Conservation (phyloP, 164 flowering plant genomes). For the Macadamia integrifolia region DNA sequence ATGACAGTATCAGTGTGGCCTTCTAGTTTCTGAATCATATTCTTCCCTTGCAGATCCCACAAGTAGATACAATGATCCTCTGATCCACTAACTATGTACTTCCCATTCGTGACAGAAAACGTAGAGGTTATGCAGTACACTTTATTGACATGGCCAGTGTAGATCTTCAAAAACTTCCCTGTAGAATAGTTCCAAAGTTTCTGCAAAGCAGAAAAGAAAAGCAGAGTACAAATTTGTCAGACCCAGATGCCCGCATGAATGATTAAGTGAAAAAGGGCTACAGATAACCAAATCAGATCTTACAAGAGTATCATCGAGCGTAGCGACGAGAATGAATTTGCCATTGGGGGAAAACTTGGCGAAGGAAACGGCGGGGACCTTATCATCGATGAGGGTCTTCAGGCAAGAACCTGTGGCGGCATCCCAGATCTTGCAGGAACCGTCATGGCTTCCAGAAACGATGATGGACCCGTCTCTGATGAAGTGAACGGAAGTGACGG, state of each 20-base stretch:
- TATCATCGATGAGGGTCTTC: constrained; percentile 67
- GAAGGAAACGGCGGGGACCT: constrained; percentile 68
- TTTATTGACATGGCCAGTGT: constrained; percentile 71
- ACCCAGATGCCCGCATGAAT: too few relatives aligned
- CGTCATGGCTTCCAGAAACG: constrained; percentile 86
- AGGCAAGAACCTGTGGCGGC: constrained; percentile 46
- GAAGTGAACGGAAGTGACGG: constrained; percentile 79
- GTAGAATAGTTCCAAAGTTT: constrained; percentile 76
- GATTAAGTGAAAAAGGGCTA: neutral
- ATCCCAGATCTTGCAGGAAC: constrained; percentile 93
- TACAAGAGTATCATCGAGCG: constrained; percentile 79
- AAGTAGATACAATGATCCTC: constrained; percentile 81
- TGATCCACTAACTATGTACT: constrained; percentile 91
- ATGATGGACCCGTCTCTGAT: constrained; percentile 80
- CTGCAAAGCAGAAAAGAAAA: constrained; percentile 17
- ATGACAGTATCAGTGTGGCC: constrained; percentile 87
- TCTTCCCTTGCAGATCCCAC: constrained; percentile 87
- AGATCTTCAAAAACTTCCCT: constrained; percentile 69
- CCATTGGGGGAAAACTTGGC: constrained; percentile 94
- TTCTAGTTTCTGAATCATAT: constrained; percentile 73
- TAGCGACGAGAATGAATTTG: constrained; percentile 91
- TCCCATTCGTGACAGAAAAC: constrained; percentile 83
- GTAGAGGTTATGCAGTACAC: constrained; percentile 68
- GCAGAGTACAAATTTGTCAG: neutral
- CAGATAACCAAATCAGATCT: constrained; percentile 16